Evolutionary conservation across 805 yeast species (phyloP).

Genomic region (Sugiyamaella chiloensis): DNA sequence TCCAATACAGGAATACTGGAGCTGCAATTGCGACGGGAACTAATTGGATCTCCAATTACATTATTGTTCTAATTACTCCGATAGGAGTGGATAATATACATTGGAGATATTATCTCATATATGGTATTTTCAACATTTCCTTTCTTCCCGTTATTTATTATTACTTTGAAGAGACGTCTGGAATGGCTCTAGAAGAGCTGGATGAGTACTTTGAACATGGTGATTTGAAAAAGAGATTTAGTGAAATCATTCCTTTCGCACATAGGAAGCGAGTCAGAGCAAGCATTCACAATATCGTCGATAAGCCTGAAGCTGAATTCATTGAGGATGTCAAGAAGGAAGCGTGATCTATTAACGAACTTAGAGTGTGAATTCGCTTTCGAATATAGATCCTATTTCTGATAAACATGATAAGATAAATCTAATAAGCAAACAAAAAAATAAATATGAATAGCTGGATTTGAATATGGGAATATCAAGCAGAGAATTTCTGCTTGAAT

Average conservation of each 20-base stretch:
- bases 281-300: too few relatives aligned
- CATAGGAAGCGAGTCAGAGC: too few relatives aligned
- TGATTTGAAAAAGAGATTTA: background rate
- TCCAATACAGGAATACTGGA: conserved; percentile 4
- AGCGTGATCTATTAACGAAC: too few relatives aligned
- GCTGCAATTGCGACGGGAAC: conserved; percentile 55
- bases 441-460: too few relatives aligned
- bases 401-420: too few relatives aligned
- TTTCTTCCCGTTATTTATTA: conserved; percentile 43
- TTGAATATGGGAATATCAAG: too few relatives aligned
- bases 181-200: conserved; percentile 57
- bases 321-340: too few relatives aligned
- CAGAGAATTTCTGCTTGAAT: too few relatives aligned
- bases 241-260: background rate
- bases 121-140: conserved; percentile 36
- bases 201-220: conserved; percentile 24
- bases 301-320: too few relatives aligned
- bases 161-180: conserved; percentile 58
- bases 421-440: background rate
- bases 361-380: too few relatives aligned
- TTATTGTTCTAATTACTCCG: conserved; percentile 35
- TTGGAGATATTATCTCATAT: background rate
- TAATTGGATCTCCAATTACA: conserved; percentile 61
- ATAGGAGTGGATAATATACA: background rate
- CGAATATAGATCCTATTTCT: too few relatives aligned